phyloP scores from a whole-genome alignment of 176 grass and related monocot species.

The Carex myosuroides region DNA sequence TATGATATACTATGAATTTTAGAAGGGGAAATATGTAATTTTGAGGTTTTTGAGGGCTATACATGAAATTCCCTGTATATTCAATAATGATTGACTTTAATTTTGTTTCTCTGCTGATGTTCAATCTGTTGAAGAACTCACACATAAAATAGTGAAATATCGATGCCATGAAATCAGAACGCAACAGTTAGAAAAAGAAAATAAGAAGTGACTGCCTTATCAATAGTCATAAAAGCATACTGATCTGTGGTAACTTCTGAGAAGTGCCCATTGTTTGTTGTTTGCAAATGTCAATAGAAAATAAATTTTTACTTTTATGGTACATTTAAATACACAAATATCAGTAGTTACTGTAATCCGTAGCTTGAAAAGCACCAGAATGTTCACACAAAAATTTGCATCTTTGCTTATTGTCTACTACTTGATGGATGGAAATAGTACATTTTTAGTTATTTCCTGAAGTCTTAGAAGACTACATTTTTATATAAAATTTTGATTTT shows the following conservation, averaged over 20 bases:
- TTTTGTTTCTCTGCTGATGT: neutral
- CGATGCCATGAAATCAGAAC: neutral
- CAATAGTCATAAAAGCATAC: neutral
- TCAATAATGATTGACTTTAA: neutral
- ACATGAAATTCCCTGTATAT: too few relatives aligned
- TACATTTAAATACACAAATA: neutral
- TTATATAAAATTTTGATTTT: conserved; percentile 2
- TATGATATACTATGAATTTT: too few relatives aligned
- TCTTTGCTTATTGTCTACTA: neutral
- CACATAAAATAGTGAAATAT: neutral
- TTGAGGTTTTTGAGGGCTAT: too few relatives aligned
- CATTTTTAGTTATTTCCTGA: neutral
- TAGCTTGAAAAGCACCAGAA: neutral
- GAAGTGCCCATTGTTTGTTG: neutral
- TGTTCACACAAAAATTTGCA: neutral
- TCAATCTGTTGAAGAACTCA: neutral
- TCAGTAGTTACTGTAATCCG: neutral
- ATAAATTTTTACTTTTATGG: neutral
- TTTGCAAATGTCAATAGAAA: neutral
- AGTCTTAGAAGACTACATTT: neutral
- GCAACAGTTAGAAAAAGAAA: neutral
- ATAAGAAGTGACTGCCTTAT: neutral
- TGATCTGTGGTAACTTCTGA: neutral
- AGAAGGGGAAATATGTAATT: too few relatives aligned
- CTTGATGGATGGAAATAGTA: neutral